Evolutionary conservation across 805 yeast genomes (phyloP), one percentile per base, ranked within the genome.

Genomic region (Komagataella phaffii): DNA sequence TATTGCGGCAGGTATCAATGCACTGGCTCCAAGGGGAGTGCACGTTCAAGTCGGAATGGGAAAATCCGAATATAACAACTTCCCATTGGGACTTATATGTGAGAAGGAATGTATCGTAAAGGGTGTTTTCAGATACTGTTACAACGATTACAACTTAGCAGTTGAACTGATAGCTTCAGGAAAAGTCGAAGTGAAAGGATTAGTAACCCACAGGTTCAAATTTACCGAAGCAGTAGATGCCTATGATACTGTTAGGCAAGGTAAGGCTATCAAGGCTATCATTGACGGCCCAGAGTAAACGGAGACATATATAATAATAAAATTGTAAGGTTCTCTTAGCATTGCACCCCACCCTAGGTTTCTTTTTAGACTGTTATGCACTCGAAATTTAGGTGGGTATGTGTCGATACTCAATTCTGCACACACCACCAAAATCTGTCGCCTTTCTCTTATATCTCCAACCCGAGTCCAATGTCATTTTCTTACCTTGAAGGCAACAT

Each of bases 31-130:
- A 40, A 88, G 87, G 52, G 96, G 95, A 19, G 71, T 81, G 49
- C 81, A 74, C 59, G 88, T 86, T 40, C 96, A 87, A 66, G 91
- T 86, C 40, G 96, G 96, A 46, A 85, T 85, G 80, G 91, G 95
- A 23, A 77, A 75, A 46, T 82, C 79, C 46, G 72, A 76, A 48
- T 74, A 86, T 54, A 73, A 74, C 53, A 57, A 57, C n/a, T 83
- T 88, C 75, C 96, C 96, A 52, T 77, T 88, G 59, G 78, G 85
- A 6, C 79, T 74, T 54, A 69, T 88, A 51, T 78, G 82, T 47
- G 77, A 77, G 56, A 83, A 80, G 60, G 96, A 88, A 64, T 64
- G 85, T 54, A 71, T 76, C 1, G 71, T 85, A 57, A 79, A 75
- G 59, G 96, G 96, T 19, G 78, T 83, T 46, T 87, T 88, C 76